Conservation (phyloP, 1,284 basidiomycete genomes). For the Rhodotorula sp. region DNA sequence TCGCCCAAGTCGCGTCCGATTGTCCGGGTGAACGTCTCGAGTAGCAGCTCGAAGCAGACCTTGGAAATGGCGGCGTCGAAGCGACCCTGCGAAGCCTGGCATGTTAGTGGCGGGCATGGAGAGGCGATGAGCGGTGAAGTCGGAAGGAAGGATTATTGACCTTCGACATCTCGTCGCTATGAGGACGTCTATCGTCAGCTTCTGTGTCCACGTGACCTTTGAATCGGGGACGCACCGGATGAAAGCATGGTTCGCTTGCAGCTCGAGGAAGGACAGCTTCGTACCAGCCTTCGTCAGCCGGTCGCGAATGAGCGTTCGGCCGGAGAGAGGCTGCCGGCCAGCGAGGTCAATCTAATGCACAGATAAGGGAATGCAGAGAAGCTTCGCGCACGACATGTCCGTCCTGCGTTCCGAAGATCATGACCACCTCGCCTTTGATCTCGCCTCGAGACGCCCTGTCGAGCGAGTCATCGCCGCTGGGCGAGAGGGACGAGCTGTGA, state of each 20-base stretch:
- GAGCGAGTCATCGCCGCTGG: constrained; percentile 72
- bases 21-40: constrained; percentile 88
- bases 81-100: constrained; percentile 56
- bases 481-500: constrained; percentile 40
- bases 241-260: constrained; percentile 89
- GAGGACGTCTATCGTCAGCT: background rate
- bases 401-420: constrained; percentile 92
- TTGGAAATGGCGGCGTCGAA: constrained; percentile 88
- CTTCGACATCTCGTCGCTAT: constrained; percentile 21
- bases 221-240: constrained; percentile 56
- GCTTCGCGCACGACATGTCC: constrained; percentile 37
- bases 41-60: constrained; percentile 73
- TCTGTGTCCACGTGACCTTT: too few relatives aligned
- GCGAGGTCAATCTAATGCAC: background rate
- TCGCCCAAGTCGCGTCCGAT: constrained; percentile 74
- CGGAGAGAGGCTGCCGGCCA: constrained; percentile 77
- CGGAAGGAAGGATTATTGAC: background rate
- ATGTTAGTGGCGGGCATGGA: background rate
- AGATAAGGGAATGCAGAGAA: background rate
- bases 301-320: constrained; percentile 76
- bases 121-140: background rate
- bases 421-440: constrained; percentile 78
- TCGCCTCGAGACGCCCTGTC: constrained; percentile 76
- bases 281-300: constrained; percentile 63
- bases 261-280: constrained; percentile 55